phyloP scores from a whole-genome alignment of 2,329 filamentous ascomycete species.

The Gaeumannomyces tritici region DNA sequence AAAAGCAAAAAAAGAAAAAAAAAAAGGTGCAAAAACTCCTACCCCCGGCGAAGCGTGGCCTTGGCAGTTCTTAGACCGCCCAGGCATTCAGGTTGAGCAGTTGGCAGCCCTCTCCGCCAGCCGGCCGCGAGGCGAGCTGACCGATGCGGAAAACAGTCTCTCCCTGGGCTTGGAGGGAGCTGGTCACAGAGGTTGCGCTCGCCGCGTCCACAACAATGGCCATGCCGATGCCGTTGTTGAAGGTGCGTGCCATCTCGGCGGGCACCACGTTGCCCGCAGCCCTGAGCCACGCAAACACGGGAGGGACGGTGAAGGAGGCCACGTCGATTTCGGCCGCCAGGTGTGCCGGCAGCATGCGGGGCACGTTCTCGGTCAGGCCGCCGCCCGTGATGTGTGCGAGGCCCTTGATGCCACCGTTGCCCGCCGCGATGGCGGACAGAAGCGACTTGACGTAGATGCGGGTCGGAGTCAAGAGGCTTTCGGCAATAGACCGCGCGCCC shows the following conservation, averaged over 20 bases:
- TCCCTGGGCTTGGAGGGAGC: conserved; percentile 53
- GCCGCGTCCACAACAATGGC: conserved; percentile 71
- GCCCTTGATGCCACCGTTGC: conserved; percentile 73
- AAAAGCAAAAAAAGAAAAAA: background rate
- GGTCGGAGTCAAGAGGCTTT: conserved; percentile 77
- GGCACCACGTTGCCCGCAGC: conserved; percentile 58
- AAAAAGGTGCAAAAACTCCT: no score
- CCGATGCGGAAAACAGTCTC: conserved; percentile 76
- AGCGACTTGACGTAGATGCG: conserved; percentile 85
- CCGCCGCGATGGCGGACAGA: conserved; percentile 37
- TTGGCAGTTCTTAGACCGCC: conserved; percentile 11
- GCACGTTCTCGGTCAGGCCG: conserved; percentile 86
- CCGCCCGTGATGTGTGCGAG: conserved; percentile 96
- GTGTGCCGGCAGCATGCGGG: conserved; percentile 74
- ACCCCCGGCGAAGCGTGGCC: no score
- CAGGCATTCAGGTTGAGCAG: conserved; percentile 46
- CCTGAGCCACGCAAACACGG: conserved; percentile 84
- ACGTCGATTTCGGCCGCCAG: conserved; percentile 78
- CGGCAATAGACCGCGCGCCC: conserved; percentile 49
- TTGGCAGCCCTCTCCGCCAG: conserved; percentile 47
- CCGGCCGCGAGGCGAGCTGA: conserved; percentile 49
- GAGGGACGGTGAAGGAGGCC: conserved; percentile 61
- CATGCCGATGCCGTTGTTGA: conserved; percentile 95
- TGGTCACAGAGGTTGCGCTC: conserved; percentile 50
- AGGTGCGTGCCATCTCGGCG: conserved; percentile 79